These are phyloP conservation scores for Exophiala oligosperma DNA, from an alignment of 2,329 filamentous ascomycete species.

Conservation along the genomic window DNA sequence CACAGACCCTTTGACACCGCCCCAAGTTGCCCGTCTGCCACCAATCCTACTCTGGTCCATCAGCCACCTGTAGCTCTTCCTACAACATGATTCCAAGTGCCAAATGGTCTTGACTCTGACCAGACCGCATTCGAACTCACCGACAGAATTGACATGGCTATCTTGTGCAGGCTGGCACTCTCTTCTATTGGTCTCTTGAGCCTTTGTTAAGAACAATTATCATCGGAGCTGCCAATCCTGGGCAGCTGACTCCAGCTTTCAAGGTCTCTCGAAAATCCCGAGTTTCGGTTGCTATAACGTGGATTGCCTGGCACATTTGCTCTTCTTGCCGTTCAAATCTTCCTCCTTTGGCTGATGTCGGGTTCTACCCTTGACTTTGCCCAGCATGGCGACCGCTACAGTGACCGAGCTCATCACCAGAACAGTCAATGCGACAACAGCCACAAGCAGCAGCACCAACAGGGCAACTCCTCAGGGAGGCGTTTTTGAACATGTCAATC, in stretches of 20 bases:
- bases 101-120: not conserved
- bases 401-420: constrained; percentile 25
- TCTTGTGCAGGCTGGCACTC: not conserved
- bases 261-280: not conserved
- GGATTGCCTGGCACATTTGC: no score
- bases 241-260: not conserved
- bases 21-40: no score
- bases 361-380: no score
- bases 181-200: no score
- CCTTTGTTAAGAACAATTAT: not conserved
- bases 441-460: constrained; percentile 30
- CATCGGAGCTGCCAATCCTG: not conserved
- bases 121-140: not conserved
- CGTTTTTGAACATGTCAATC: constrained; percentile 70
- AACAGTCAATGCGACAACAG: constrained; percentile 21
- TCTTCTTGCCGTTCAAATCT: no score
- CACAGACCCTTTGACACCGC: not conserved
- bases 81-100: not conserved
- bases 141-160: not conserved
- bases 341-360: no score
- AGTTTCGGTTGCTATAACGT: not conserved
- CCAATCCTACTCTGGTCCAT: no score
- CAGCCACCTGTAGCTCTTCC: no score
- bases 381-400: constrained; percentile 25
- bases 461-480: constrained; percentile 61